Base-by-base conservation (phyloP, 495 filamentous ascomycete genomes). In the Echria macrotheca region DNA sequence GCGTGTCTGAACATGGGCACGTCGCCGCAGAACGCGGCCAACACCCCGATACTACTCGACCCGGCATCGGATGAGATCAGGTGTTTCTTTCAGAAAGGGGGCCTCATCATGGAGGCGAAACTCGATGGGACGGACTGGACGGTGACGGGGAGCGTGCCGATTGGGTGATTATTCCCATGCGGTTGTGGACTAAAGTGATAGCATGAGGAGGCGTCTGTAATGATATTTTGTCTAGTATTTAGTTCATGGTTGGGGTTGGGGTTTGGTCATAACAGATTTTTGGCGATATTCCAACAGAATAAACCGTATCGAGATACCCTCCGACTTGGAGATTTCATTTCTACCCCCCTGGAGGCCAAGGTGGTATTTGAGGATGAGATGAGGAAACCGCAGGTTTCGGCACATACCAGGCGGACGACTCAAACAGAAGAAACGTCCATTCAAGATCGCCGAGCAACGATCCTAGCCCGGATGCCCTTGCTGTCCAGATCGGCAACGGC, bases 81-180 rank as follows among this genome's bases (percentile, higher is more conserved):
- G 42, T 60, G 57, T 10, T 60, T 38, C 11, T 60, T 60, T 29
- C 49, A 56, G 43, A 42, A 39, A 18, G 47, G 50, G 0, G 57
- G 57, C 5, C 7, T 15, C 25, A 12, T 54, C 24, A 29, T 48
- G 9, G 53, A 54, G 50, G 57, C 39, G 0, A 45, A 18, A 45
- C 12, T 54, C n/a, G 26, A 40, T 6, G 35, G 38, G 6, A 28
- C 2, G 29, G 47, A 54, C 5, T 60, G 50, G 53, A 31, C 14
- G 7, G 50, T 25, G 0, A 25, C 39, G 2, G 55, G 48, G 14
- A 28, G 14, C 1, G 43, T 58, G 44, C 44, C 44, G 32, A 49
- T 54, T 40, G 15, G 21, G 37, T n/a, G 31, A 11, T 10, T 11
- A 35, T n/a, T 3, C 31, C 12, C 12, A 15, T 15, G 31, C 31